These are phyloP conservation scores for Penicillium griseofulvum DNA, from an alignment of 2,329 filamentous ascomycete species.

Conservation along the genomic window DNA sequence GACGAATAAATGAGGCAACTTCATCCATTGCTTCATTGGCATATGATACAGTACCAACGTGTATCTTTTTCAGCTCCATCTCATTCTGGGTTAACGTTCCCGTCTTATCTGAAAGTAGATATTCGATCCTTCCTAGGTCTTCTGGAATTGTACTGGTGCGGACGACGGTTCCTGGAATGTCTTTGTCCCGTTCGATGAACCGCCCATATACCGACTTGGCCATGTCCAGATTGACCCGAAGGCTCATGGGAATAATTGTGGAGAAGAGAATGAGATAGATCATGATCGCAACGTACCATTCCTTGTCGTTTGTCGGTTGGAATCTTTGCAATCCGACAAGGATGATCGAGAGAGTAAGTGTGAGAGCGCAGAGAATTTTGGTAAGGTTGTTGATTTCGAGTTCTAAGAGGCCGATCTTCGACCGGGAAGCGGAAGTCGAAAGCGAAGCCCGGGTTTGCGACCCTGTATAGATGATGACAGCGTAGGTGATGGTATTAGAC, in stretches of 20 bases:
- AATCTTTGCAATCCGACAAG: slow-evolving; percentile 87
- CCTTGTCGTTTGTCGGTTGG: slow-evolving; percentile 50
- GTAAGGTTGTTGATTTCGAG: slow-evolving; percentile 96
- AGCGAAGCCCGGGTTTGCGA: slow-evolving; percentile 90
- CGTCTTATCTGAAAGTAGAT: slow-evolving; percentile 94
- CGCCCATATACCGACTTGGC: slow-evolving; percentile 94
- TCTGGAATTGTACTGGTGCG: slow-evolving; percentile 97
- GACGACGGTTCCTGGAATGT: slow-evolving; percentile 88
- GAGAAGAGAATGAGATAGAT: slow-evolving; percentile 97
- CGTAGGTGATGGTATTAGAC: slow-evolving; percentile 83
- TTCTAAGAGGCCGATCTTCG: slow-evolving; percentile 90
- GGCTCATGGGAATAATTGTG: slow-evolving; percentile 96
- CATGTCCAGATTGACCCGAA: slow-evolving; percentile 95
- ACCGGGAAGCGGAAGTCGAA: slow-evolving; percentile 86
- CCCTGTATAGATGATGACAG: slow-evolving; percentile 91
- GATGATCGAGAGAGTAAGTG: slow-evolving; percentile 78
- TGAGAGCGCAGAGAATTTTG: slow-evolving; percentile 90
- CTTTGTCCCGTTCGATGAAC: slow-evolving; percentile 88
- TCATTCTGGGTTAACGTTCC: slow-evolving; percentile 97
- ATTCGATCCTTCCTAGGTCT: slow-evolving; percentile 92
- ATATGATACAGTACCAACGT: slow-evolving; percentile 96
- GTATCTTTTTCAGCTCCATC: slow-evolving; percentile 98
- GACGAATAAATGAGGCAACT: slow-evolving; percentile 78
- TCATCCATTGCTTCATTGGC: slow-evolving; percentile 99
- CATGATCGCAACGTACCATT: slow-evolving; percentile 96